phyloP scores from a whole-genome alignment of 2,329 filamentous ascomycete species.

The Cercospora zeae-maydis region DNA sequence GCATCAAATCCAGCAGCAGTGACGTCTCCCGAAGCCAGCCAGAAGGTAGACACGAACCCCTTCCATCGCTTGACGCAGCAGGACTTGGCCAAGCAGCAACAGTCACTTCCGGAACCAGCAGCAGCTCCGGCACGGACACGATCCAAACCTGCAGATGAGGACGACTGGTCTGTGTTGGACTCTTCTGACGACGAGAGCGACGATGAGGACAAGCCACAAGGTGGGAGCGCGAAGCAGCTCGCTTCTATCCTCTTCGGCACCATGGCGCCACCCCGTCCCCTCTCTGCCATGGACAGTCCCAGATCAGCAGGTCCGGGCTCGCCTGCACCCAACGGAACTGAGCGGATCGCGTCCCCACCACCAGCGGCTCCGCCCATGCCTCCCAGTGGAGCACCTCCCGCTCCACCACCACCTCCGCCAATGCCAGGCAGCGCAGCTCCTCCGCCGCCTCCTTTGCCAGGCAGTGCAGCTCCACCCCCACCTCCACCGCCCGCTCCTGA shows the following conservation, averaged over 20 bases:
- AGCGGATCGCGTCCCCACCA: slow-evolving; percentile 37
- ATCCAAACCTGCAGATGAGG: slow-evolving; percentile 54
- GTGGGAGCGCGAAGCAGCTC: slow-evolving; percentile 81
- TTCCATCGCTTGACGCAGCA: slow-evolving; percentile 84
- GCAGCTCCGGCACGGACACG: slow-evolving; percentile 50
- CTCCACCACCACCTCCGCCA: slow-evolving; percentile 48
- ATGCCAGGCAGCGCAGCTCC: slow-evolving; percentile 46
- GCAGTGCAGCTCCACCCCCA: slow-evolving; percentile 44
- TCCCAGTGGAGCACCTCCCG: slow-evolving; percentile 45
- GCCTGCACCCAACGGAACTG: slow-evolving; percentile 33
- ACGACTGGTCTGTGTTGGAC: slow-evolving; percentile 80
- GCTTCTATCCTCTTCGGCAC: slow-evolving; percentile 95
- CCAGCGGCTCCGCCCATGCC: slow-evolving; percentile 47
- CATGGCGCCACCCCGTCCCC: slow-evolving; percentile 86
- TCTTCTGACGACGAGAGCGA: slow-evolving; percentile 71
- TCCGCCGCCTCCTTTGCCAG: slow-evolving; percentile 36
- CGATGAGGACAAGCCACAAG: slow-evolving; percentile 68
- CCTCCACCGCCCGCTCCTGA: slow-evolving; percentile 42
- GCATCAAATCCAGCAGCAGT: slow-evolving; percentile 41
- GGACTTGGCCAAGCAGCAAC: slow-evolving; percentile 47
- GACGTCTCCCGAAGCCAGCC: slow-evolving; percentile 38
- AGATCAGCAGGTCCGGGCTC: slow-evolving; percentile 37
- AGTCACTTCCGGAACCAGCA: slow-evolving; percentile 49
- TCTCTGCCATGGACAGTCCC: slow-evolving; percentile 71
- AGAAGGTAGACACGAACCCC: slow-evolving; percentile 75